Evolutionary conservation across 1,284 basidiomycete genomes (phyloP).

Genomic region (Tilletia caries): DNA sequence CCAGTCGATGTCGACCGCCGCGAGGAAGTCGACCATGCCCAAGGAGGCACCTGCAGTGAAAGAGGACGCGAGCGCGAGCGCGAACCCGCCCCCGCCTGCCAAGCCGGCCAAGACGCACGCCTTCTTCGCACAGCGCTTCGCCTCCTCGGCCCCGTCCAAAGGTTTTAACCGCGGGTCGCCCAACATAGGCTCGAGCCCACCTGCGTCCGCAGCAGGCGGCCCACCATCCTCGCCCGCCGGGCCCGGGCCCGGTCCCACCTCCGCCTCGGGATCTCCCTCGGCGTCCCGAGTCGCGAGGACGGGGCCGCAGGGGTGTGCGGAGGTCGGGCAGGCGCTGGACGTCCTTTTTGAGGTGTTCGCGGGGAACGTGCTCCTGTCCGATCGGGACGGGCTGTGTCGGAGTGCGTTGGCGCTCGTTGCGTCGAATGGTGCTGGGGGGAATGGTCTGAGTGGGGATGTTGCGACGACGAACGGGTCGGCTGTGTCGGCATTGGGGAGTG

Average conservation of each 20-base stretch:
- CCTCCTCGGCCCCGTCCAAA: not conserved
- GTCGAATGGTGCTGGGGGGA: not conserved
- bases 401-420: not conserved
- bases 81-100: too few species aligned
- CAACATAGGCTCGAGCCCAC: not conserved
- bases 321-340: conserved; percentile 8
- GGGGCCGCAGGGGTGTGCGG: not conserved
- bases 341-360: conserved; percentile 8
- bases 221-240: not conserved
- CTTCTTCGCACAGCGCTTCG: not conserved
- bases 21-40: not conserved
- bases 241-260: too few species aligned
- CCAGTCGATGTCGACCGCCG: not conserved
- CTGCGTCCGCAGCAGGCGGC: not conserved
- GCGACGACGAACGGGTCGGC: not conserved
- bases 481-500: not conserved
- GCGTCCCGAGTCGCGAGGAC: not conserved
- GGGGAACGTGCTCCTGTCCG: conserved; percentile 1
- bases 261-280: too few species aligned
- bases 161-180: not conserved
- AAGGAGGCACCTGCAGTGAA: not conserved
- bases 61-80: too few species aligned
- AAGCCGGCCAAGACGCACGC: not conserved
- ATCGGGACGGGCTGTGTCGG: conserved; percentile 4
- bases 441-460: not conserved